Conservation (phyloP, 2,329 filamentous ascomycete species). For the Trichophaea hybrida region DNA sequence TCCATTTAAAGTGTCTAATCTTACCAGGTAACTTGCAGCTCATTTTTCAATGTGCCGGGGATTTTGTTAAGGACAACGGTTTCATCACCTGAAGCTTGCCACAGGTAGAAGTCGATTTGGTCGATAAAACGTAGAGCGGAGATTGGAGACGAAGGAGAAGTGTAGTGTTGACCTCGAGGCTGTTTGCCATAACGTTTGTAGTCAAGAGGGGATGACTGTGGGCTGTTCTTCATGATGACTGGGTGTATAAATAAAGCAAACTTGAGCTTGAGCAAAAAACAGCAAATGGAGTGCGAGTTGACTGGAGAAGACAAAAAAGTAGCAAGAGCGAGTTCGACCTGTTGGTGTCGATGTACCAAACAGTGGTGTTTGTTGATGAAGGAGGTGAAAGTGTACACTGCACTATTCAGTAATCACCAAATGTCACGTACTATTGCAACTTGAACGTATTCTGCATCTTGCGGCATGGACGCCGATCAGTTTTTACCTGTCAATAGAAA, state of each 20-base stretch:
- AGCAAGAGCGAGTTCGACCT: too few relatives aligned
- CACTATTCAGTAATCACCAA: too few relatives aligned
- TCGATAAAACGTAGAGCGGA: background rate
- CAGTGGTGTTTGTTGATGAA: too few relatives aligned
- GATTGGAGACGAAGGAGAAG: background rate
- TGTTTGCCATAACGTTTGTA: background rate
- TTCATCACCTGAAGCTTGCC: background rate
- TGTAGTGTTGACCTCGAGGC: background rate
- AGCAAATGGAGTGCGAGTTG: background rate
- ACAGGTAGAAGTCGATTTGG: slow-evolving; percentile 1
- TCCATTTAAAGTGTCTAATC: background rate
- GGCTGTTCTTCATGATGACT: background rate
- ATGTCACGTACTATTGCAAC: too few relatives aligned
- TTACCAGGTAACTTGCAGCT: background rate
- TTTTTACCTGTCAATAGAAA: too few relatives aligned
- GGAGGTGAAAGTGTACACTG: too few relatives aligned
- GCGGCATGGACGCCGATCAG: too few relatives aligned
- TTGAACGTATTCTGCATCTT: too few relatives aligned
- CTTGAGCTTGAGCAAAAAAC: background rate
- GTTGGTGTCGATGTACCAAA: too few relatives aligned
- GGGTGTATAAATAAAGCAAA: background rate
- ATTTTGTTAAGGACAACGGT: background rate
- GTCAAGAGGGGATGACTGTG: background rate
- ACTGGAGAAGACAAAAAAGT: background rate
- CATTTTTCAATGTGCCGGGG: background rate